Evolutionary conservation across 2,329 filamentous ascomycete genomes (phyloP), one percentile per base, ranked within the genome.

Genomic region (Corynespora cassiicola): DNA sequence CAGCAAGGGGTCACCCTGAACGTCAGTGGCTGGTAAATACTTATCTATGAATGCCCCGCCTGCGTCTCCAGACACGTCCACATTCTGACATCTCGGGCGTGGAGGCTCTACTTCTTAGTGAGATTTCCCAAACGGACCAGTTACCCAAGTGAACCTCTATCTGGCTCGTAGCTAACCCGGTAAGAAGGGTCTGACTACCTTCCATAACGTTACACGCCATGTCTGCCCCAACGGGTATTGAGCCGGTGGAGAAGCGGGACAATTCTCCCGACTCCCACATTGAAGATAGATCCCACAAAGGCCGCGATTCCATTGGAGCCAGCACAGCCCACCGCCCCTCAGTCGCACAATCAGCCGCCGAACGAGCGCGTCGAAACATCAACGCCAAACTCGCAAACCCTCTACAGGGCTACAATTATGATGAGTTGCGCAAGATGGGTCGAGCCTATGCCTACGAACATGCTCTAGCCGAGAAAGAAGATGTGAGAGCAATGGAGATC

Each of bases 401-500:
- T 7, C 65, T 81, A 6, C 70, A 72, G 3, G 76, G 75, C 9
- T 73, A 73, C 40, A 71, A 61, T 11, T 68, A 73, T 25, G 68
- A 75, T 4, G 73, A 82, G 45, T 70, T 87, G 10, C 72, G 70
- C 30, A 70, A 68, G 21, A 77, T 78, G 65, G 84, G 82, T 10
- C 77, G 79, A 36, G 72, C 74, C 5, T 87, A 85, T 59, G 82
- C 80, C 16, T 64, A 72, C 17, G 66, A 75, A 32, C 73, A 85
- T 52, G 75, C 76, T 17, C 42, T 66, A 11, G 54, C 49, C 9
- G 60, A 63, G 22, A 42, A 52, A 3, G 58, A 61, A 7, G 61
- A 65, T 27, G 49, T 65, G 5, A 48, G 61, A 21, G 61, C 61
- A 6, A 46, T 63, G 33, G 47, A 61, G 27, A 46, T 61, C n/a